These are phyloP conservation scores for Diplogelasinospora grovesii DNA, from an alignment of 495 filamentous ascomycete species.

Conservation along the genomic window DNA sequence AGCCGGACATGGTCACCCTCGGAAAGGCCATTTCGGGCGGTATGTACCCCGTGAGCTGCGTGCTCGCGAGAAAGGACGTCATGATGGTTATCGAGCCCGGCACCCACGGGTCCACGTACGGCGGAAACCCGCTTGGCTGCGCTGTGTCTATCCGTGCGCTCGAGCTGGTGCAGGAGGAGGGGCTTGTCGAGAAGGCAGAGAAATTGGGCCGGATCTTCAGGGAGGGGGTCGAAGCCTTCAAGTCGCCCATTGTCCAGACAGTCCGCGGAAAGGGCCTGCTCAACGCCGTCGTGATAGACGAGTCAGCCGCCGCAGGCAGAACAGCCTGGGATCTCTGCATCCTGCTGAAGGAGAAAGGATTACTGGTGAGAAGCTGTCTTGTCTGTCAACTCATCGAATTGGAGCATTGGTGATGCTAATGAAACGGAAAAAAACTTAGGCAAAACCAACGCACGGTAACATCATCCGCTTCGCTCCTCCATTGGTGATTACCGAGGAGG, in stretches of 20 bases:
- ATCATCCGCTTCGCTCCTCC: constrained; percentile 94
- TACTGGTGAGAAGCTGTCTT: constrained; percentile 58
- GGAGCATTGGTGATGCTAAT: neutral
- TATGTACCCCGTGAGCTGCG: constrained; percentile 96
- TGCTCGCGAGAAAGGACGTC: constrained; percentile 80
- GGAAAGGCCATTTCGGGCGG: constrained; percentile 97
- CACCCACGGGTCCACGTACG: constrained; percentile 95
- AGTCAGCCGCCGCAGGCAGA: constrained; percentile 74
- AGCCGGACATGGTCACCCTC: constrained; percentile 88
- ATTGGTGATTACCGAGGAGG: constrained; percentile 74
- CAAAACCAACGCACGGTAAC: constrained; percentile 97
- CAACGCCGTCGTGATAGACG: constrained; percentile 96
- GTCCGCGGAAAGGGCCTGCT: constrained; percentile 90
- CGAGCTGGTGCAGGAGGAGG: constrained; percentile 87
- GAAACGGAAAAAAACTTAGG: constrained; percentile 41
- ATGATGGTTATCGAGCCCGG: constrained; percentile 98
- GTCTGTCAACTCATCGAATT: too few species aligned
- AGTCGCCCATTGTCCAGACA: constrained; percentile 71
- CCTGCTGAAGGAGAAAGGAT: constrained; percentile 89
- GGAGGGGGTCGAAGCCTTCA: constrained; percentile 58
- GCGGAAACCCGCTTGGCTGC: constrained; percentile 94
- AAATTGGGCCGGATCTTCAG: constrained; percentile 78
- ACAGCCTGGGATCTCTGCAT: constrained; percentile 97
- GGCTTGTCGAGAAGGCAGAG: constrained; percentile 76
- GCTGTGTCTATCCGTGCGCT: constrained; percentile 95